Percentiles rank a stretch among this genome's conserved stretches.
Conservation (phyloP, 2,329 filamentous ascomycete genomes). For the Blastomyces parvus region DNA sequence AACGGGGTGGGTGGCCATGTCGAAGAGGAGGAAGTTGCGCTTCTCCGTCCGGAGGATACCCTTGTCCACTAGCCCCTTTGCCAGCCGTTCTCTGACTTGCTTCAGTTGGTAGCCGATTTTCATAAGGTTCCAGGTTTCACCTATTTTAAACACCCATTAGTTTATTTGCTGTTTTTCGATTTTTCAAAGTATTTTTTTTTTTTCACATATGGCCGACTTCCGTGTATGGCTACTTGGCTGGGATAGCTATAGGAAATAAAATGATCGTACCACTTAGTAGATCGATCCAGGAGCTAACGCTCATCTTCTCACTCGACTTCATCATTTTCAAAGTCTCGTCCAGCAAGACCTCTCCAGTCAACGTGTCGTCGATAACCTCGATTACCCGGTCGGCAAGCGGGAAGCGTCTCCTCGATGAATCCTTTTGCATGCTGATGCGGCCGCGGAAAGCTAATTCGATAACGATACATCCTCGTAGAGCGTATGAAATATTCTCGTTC, state of each 20-base stretch:
- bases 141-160: conserved; percentile 40
- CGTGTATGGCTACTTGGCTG: no score
- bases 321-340: conserved; percentile 99
- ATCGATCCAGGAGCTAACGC: conserved; percentile 97
- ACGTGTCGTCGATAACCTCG: conserved; percentile 91
- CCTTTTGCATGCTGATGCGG: conserved; percentile 97
- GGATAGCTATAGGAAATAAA: conserved; percentile 6
- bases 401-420: conserved; percentile 82
- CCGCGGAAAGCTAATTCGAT: conserved; percentile 94
- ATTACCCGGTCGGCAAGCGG: conserved; percentile 87
- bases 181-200: no score
- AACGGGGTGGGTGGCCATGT: conserved; percentile 98
- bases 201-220: no score
- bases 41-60: conserved; percentile 97
- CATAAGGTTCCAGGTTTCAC: conserved; percentile 99
- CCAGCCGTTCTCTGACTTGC: conserved; percentile 93
- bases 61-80: conserved; percentile 97
- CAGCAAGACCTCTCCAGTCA: conserved; percentile 92
- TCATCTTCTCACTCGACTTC: conserved; percentile 99
- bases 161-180: no score
- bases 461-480: conserved; percentile 93
- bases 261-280: conserved; percentile 76
- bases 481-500: conserved; percentile 99
- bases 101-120: conserved; percentile 99
- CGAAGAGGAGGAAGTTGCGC: conserved; percentile 97